A percentile compares a stretch with the other conserved stretches of the same genome.
phyloP scores from a whole-genome alignment of 2,329 filamentous ascomycete genomes.

The Botrytis aclada region DNA sequence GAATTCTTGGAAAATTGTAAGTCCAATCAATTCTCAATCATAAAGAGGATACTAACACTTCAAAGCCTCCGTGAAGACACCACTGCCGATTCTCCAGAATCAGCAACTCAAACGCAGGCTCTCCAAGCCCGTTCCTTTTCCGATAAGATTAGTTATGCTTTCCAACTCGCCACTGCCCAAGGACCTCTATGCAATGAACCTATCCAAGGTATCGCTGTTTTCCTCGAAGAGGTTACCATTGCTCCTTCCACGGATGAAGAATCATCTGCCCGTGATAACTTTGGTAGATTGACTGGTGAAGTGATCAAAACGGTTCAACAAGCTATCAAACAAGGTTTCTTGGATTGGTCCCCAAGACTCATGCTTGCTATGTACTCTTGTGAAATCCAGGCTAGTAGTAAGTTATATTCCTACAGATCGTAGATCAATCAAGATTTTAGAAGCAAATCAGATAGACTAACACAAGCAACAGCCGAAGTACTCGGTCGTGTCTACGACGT shows the following conservation, averaged over 20 bases:
- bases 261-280: constrained; percentile 58
- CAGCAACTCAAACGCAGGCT: constrained; percentile 44
- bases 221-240: constrained; percentile 76
- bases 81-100: constrained; percentile 33
- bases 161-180: constrained; percentile 86
- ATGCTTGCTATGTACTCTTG: constrained; percentile 97
- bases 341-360: constrained; percentile 95
- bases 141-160: constrained; percentile 90
- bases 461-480: constrained; percentile 65
- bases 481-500: constrained; percentile 94
- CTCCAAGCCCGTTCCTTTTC: constrained; percentile 67
- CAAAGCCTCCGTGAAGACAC: constrained; percentile 30
- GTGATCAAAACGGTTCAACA: constrained; percentile 86
- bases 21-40: constrained; percentile 21
- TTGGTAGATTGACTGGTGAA: constrained; percentile 85
- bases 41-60: neutral
- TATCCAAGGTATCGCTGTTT: constrained; percentile 86
- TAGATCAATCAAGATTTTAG: neutral
- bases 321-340: constrained; percentile 78
- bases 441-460: constrained; percentile 21
- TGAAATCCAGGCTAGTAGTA: constrained; percentile 92
- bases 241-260: constrained; percentile 51
- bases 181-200: constrained; percentile 92
- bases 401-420: constrained; percentile 36
- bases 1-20: constrained; percentile 70